A percentile compares a stretch with the other conserved stretches of the same genome.
Evolutionary conservation across 176 grass and related monocot species (phyloP).

Genomic region (Alloteropsis semialata): DNA sequence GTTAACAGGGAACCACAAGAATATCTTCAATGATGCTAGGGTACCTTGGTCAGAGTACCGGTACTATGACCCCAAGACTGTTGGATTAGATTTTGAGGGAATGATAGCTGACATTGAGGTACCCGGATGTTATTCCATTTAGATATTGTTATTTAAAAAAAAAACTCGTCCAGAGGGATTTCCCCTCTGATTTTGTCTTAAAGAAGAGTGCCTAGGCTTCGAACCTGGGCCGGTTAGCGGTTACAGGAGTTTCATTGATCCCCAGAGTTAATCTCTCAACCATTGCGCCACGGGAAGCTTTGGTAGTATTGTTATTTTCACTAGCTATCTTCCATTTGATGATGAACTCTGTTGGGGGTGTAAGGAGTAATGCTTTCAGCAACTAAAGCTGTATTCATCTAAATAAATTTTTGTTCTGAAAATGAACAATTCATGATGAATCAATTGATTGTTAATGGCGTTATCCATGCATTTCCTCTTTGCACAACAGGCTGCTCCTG

Average conservation of each 20-base stretch:
- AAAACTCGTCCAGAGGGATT: no score
- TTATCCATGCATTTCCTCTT: conserved; percentile 21
- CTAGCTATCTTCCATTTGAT: not conserved
- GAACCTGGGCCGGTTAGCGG: no score
- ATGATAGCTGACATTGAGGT: conserved; percentile 96
- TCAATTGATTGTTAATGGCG: conserved; percentile 9
- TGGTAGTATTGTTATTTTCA: not conserved
- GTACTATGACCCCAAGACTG: conserved; percentile 94
- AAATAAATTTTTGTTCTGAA: not conserved
- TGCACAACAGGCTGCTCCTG: conserved; percentile 76
- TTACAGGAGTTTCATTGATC: no score
- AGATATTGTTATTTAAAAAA: no score
- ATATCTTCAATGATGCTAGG: conserved; percentile 97
- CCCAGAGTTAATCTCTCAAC: no score
- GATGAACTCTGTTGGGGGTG: not conserved
- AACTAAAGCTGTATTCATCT: not conserved
- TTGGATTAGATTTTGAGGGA: conserved; percentile 96
- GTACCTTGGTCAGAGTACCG: conserved; percentile 98
- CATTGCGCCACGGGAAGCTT: no score
- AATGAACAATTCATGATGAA: not conserved
- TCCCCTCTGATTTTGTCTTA: no score
- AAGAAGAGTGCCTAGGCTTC: no score
- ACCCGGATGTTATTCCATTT: conserved; percentile 7
- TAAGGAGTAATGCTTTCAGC: not conserved
- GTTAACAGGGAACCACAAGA: conserved; percentile 93